phyloP scores from a whole-genome alignment of 768 basidiomycete species.

The Rhodotorula sphaerocarpa region DNA sequence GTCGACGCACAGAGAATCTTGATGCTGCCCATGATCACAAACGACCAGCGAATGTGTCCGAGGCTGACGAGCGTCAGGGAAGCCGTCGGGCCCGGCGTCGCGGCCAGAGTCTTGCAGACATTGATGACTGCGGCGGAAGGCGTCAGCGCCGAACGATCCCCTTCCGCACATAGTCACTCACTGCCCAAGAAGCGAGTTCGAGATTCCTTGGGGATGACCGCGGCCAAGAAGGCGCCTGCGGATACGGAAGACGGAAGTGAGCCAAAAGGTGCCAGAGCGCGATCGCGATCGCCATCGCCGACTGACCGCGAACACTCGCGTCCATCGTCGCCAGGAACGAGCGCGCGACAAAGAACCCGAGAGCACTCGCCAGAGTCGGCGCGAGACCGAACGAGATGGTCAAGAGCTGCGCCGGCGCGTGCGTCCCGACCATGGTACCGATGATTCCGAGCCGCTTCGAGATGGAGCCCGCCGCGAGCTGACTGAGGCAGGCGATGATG shows the following conservation, averaged over 20 bases:
- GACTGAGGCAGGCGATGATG: slow-evolving; percentile 12
- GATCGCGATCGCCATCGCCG: no score
- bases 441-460: slow-evolving; percentile 18
- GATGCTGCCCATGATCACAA: slow-evolving; percentile 17
- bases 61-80: slow-evolving; percentile 7
- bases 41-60: slow-evolving; percentile 9
- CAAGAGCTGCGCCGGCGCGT: slow-evolving; percentile 26
- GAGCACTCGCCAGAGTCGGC: slow-evolving; percentile 2
- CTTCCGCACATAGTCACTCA: background rate
- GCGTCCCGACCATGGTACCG: slow-evolving; percentile 28
- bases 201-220: slow-evolving; percentile 17
- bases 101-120: slow-evolving; percentile 29
- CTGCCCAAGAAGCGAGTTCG: slow-evolving; percentile 28
- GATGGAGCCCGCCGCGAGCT: slow-evolving; percentile 12
- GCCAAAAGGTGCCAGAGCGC: no score
- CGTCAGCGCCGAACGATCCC: no score
- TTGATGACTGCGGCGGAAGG: slow-evolving; percentile 11
- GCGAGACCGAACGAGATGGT: slow-evolving; percentile 19
- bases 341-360: slow-evolving; percentile 17
- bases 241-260: background rate
- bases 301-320: slow-evolving; percentile 17
- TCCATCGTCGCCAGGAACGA: slow-evolving; percentile 20
- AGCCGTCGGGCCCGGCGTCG: slow-evolving; percentile 22
- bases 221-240: slow-evolving; percentile 26
- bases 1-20: slow-evolving; percentile 24